Base-by-base conservation (phyloP, 176 grass and related monocot genomes). In the Carex kokanica region DNA sequence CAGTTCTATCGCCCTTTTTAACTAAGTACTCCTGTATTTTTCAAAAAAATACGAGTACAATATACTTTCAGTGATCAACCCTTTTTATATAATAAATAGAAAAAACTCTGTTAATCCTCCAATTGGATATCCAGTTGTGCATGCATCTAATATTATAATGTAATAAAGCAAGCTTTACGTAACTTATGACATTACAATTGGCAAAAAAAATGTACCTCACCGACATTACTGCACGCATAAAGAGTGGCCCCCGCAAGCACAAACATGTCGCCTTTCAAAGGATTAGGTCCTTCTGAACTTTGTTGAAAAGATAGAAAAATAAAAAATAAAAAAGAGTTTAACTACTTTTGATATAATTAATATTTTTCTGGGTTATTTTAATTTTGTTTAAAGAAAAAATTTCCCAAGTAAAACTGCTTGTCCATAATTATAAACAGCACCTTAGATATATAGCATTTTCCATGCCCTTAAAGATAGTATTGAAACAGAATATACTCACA, bases 171-270 rank as follows among this genome's bases (percentile, higher is more conserved):
- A 41, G 54, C 29, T 82, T 21, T 40, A 59, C 0, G 43, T 36
- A 57, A 41, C 18, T 11, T 15, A 64, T 14, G 27, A 63, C 18
- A 84, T 94, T 94, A 80, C 88, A 90, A 49, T 49, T 49, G 45
- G 45, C 27, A 74, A 84, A 23, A 84, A 32, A 21, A 62, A 85
- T 16, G 59, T 89, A 98, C 90, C 92, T 94, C 90, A 2, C 87
- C 87, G 85, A 94, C 92, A 84, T 94, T 94, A 80, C 90, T 93
- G 68, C 89, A 61, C 1, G 87, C 92, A 87, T 93, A 98, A 81
- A 94, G 90, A 49, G 85, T 93, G 59, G 95, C 78, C 16, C 90
- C 95, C 27, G 73, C 87, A 85, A 98, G 63, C 11, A 98, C 89
- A 81, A 93, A 56, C 84, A 98, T 16, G 87, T 95, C 89, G 15